Evolutionary conservation across 1,284 basidiomycete genomes (phyloP).

Genomic region (Ceratobasidium sp.): DNA sequence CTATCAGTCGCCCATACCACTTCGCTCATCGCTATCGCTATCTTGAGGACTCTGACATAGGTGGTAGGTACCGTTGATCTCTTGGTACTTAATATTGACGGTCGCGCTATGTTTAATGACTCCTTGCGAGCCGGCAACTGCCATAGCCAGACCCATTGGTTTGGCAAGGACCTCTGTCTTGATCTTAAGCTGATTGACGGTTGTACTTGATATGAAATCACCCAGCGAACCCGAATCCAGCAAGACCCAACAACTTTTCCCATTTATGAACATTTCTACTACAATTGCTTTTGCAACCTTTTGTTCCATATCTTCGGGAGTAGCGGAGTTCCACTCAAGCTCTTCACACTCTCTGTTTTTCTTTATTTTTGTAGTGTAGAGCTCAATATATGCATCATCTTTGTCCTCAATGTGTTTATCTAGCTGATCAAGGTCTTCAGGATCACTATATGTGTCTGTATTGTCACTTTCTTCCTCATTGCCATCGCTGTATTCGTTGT

Average conservation of each 20-base stretch:
- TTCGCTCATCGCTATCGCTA: too few species aligned
- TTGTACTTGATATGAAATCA: conserved; percentile 58
- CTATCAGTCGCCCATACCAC: too few species aligned
- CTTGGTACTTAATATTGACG: conserved; percentile 24
- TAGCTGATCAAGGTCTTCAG: too few species aligned
- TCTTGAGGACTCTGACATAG: too few species aligned
- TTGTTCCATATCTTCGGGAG: conserved; percentile 42
- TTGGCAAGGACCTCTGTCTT: conserved; percentile 39
- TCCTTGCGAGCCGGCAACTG: conserved; percentile 12
- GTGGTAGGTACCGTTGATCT: not conserved
- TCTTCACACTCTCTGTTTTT: not conserved
- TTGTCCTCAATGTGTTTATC: not conserved
- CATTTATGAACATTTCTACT: conserved; percentile 54
- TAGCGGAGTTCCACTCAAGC: conserved; percentile 13
- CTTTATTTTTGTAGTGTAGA: not conserved
- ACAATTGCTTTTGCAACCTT: conserved; percentile 57
- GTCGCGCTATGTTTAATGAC: conserved; percentile 10
- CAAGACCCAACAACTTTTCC: conserved; percentile 53
- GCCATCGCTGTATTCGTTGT: not conserved
- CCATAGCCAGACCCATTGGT: conserved; percentile 27
- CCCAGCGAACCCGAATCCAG: conserved; percentile 58
- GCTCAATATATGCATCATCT: not conserved
- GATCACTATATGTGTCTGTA: not conserved
- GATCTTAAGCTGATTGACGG: conserved; percentile 57
- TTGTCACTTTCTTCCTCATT: not conserved